phyloP scores from a whole-genome alignment of 106 monocot genomes.

The Platanthera zijinensis region DNA sequence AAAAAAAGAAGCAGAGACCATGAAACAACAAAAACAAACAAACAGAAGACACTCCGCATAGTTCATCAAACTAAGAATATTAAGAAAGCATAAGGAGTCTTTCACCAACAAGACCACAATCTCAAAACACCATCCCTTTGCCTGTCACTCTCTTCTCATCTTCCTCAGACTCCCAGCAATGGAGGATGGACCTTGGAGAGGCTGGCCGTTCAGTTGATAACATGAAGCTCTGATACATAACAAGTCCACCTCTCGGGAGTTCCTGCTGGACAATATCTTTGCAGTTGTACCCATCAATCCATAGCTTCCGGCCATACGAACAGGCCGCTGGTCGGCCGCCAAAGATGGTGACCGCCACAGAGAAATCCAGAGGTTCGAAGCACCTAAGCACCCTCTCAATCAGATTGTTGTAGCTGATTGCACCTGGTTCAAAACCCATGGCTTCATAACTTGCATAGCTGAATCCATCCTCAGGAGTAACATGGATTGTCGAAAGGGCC shows the following conservation, averaged over 20 bases:
- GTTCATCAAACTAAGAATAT: no score
- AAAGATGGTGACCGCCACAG: constrained; percentile 34
- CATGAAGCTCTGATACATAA: constrained; percentile 36
- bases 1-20: no score
- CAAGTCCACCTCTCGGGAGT: constrained; percentile 21
- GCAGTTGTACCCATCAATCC: constrained; percentile 16
- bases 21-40: no score
- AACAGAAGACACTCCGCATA: no score
- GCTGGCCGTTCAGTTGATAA: background rate
- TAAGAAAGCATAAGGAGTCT: background rate
- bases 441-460: constrained; percentile 89
- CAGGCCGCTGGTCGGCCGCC: constrained; percentile 14
- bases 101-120: constrained; percentile 2
- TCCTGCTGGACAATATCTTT: constrained; percentile 18
- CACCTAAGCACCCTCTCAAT: constrained; percentile 45
- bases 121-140: constrained; percentile 1
- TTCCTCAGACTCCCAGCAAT: constrained; percentile 9
- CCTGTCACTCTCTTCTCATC: background rate
- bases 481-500: constrained; percentile 66
- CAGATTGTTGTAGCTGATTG: constrained; percentile 17
- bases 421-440: constrained; percentile 51
- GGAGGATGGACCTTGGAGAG: constrained; percentile 15
- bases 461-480: constrained; percentile 82
- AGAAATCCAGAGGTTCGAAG: constrained; percentile 31
- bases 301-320: constrained; percentile 16